Percentiles rank a stretch among this genome's conserved stretches.
These are phyloP conservation scores for Ceratobasidium sp. DNA, from an alignment of 1,284 basidiomycete species.

Conservation along the genomic window DNA sequence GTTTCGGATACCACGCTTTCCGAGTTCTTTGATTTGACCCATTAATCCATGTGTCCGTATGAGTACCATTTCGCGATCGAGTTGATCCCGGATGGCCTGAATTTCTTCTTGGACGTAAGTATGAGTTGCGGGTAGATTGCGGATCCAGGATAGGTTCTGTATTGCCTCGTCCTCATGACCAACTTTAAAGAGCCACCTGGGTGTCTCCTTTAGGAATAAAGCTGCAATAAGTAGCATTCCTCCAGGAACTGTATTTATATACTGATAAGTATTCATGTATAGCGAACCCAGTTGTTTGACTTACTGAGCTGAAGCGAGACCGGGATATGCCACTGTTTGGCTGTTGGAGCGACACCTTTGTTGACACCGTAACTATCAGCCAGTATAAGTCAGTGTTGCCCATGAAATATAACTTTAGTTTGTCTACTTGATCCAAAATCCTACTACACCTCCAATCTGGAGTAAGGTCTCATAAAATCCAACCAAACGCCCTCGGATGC, in stretches of 20 bases:
- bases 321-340: slow-evolving; percentile 58
- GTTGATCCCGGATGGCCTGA: slow-evolving; percentile 15
- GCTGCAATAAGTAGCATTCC: slow-evolving; percentile 55
- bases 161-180: slow-evolving; percentile 53
- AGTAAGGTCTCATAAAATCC: slow-evolving; percentile 59
- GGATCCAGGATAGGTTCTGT: slow-evolving; percentile 54
- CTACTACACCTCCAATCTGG: slow-evolving; percentile 52
- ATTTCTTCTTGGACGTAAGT: slow-evolving; percentile 54
- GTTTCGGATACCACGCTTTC: slow-evolving; percentile 33
- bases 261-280: not conserved
- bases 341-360: slow-evolving; percentile 50
- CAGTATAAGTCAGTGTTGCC: slow-evolving; percentile 18
- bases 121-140: slow-evolving; percentile 52
- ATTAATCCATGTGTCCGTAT: slow-evolving; percentile 2
- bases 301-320: slow-evolving; percentile 58
- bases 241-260: slow-evolving; percentile 51
- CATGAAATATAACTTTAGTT: not conserved
- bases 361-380: slow-evolving; percentile 54
- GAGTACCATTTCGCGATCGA: not conserved
- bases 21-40: slow-evolving; percentile 23
- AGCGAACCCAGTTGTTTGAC: not conserved
- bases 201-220: slow-evolving; percentile 58
- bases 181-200: slow-evolving; percentile 58
- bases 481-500: slow-evolving; percentile 58
- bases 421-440: slow-evolving; percentile 56